Base-by-base conservation (phyloP, 495 filamentous ascomycete genomes). In the Oleoguttula mirabilis region DNA sequence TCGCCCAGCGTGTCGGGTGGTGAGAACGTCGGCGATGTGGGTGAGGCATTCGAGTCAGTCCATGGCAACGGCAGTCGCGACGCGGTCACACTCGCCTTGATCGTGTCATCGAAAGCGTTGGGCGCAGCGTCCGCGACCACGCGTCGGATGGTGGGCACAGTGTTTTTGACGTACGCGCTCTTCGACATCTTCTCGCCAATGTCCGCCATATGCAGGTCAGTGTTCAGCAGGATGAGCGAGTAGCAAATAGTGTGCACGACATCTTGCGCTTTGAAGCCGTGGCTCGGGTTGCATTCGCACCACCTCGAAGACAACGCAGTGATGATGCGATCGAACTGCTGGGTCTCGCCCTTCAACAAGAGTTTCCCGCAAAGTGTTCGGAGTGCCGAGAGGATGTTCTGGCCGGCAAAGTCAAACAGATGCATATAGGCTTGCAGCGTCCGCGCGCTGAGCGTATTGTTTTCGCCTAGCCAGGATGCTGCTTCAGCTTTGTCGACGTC, bases 201-300 rank as follows among this genome's bases (percentile, higher is more conserved):
- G 52, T 95, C 88, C 41, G 88, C 87, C 47, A 94, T 63, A 55
- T 99, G 88, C 31, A 99, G 68, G 64, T 99, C 90, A 41, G 90
- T 96, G 55, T 99, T 99, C 39, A 99, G 70, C 21, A 99, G 69
- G 39, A 99, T 76, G 39, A 99, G 70, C 3, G 90, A 96, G 60
- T 95, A 99, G 57, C 84, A 88, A 46, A 99, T 88, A 7, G 92
- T 96, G 55, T 96, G 88, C 10, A 99, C 87, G 36, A 99, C 80
- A 62, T 96, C 88, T 85, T 59, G 27, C 39, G 77, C 75, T 59
- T 90, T 96, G 72, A 96, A 99, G 27, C 88, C 88, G 60, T 96
- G 86, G 35, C 77, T 85, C 2, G 82, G 77, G 58, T 99, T 99
- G 64, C 88, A 96, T 54, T 82, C 75, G 58, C 87, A 95, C 90